Base-by-base conservation (phyloP, 352 stramenopile species). In the Globisporangium carolinianum region DNA sequence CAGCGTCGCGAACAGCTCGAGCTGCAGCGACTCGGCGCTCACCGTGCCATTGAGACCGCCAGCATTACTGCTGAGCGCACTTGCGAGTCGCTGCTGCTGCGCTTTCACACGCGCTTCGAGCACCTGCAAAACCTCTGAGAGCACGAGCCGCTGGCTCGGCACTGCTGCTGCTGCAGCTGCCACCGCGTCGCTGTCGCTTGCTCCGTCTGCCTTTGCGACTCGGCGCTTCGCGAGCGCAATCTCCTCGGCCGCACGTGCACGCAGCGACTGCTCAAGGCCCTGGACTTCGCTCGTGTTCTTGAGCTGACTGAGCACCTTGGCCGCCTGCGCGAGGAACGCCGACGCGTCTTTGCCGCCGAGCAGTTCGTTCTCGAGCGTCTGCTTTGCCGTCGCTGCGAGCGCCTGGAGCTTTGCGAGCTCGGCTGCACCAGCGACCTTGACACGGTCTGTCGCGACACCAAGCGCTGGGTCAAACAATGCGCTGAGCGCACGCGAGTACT, bases 391-490 rank as follows among this genome's bases (percentile, higher is more conserved):
- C 9, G 62, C 45, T 4, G 75, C 74, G 42, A 91, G 69, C 7
- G 71, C 41, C 42, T 78, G 79, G 18, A 91, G 78, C 47, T 81
- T 85, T 12, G 57, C 56, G 6, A 93, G 59, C 17, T 93, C 81
- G 9, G 64, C 75, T 12, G 65, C 59, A 11, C 79, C 68, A 0
- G 77, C 79, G 5, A 61, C 55, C 47, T 77, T 79, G 17, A 93
- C 57, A 7, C 81, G 73, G 10, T 69, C 53, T 4, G 76, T 75
- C 12, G 81, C 79, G 12, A 90, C 77, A 0, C 74, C 69, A 17
- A 93, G 67, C 35, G 79, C 77, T 6, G 83, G 81, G 46, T 90
- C 83, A 3, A 93, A 61, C 32, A 89, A 50, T 9, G 77, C 83
- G 36, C 59, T 57, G 5, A 93, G 53, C 9, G 80, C 73, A 47